Evolutionary conservation across 257 asterid genomes (phyloP).

Genomic region (Galeopsis tetrahit): DNA sequence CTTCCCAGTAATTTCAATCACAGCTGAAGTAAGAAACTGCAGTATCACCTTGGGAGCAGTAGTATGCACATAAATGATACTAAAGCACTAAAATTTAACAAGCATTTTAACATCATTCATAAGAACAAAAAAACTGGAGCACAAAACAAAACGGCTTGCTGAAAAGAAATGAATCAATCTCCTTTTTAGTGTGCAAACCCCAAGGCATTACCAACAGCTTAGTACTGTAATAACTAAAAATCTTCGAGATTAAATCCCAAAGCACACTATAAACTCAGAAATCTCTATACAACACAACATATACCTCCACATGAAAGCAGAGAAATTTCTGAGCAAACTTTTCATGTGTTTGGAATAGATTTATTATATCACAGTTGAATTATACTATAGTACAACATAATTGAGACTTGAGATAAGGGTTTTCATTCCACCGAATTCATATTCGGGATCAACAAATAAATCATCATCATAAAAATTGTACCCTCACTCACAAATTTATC

Average conservation of each 20-base stretch:
- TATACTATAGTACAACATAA: constrained; percentile 15
- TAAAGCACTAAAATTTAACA: background rate
- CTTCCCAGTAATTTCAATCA: background rate
- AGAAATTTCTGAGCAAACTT: constrained; percentile 26
- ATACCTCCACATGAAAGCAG: constrained; percentile 23
- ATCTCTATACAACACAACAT: background rate
- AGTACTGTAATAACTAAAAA: background rate
- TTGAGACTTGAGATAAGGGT: constrained; percentile 18
- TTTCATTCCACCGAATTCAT: constrained; percentile 19
- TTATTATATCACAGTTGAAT: constrained; percentile 20
- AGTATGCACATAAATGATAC: background rate
- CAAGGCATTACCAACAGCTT: constrained; percentile 18
- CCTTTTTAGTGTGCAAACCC: background rate
- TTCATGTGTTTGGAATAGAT: constrained; percentile 29
- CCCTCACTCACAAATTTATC: background rate
- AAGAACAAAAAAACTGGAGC: too few species aligned
- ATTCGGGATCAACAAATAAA: constrained; percentile 21
- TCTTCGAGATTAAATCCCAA: constrained; percentile 9
- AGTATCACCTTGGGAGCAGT: background rate
- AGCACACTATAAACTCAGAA: constrained; percentile 29
- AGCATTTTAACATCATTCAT: background rate
- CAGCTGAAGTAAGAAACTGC: background rate
- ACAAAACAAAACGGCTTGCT: background rate
- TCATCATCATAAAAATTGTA: constrained; percentile 10
- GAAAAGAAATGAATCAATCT: constrained; percentile 14